Percentiles rank a stretch among this genome's conserved stretches.
Conservation (phyloP, 257 asterid species). For the Solanum chmielewskii region DNA sequence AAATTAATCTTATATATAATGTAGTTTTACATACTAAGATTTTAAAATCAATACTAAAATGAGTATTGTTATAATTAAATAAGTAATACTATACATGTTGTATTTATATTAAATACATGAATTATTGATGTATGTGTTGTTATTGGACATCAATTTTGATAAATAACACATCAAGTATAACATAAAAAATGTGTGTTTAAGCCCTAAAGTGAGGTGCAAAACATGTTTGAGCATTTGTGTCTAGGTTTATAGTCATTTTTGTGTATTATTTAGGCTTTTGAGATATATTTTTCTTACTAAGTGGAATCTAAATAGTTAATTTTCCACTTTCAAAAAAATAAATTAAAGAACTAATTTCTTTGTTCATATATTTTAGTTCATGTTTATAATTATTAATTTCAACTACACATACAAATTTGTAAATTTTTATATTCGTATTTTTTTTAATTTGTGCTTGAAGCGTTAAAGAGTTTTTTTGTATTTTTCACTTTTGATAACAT, state of each 20-base stretch:
- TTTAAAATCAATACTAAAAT: not conserved
- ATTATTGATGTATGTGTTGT: not conserved
- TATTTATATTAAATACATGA: not conserved
- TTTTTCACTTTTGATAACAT: not conserved
- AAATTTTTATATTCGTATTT: no score
- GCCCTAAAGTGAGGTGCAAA: not conserved
- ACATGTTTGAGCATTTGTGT: not conserved
- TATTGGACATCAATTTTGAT: not conserved
- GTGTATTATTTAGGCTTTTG: not conserved
- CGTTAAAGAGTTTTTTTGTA: no score
- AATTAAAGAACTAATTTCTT: not conserved
- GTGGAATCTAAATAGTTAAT: no score
- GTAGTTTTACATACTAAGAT: not conserved
- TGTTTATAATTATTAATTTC: not conserved
- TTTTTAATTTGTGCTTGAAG: not conserved
- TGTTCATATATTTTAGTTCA: not conserved
- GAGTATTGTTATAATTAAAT: not conserved
- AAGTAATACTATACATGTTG: not conserved
- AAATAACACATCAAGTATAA: not conserved
- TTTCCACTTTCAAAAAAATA: not conserved
- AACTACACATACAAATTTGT: not conserved
- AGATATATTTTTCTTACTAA: not conserved
- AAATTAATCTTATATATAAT: not conserved
- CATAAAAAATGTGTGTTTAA: not conserved
- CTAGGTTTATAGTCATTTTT: not conserved